Evolutionary conservation across 805 yeast species (phyloP), one percentile per base, ranked within the genome.

Genomic region (Debaryomyces prosopidis): DNA sequence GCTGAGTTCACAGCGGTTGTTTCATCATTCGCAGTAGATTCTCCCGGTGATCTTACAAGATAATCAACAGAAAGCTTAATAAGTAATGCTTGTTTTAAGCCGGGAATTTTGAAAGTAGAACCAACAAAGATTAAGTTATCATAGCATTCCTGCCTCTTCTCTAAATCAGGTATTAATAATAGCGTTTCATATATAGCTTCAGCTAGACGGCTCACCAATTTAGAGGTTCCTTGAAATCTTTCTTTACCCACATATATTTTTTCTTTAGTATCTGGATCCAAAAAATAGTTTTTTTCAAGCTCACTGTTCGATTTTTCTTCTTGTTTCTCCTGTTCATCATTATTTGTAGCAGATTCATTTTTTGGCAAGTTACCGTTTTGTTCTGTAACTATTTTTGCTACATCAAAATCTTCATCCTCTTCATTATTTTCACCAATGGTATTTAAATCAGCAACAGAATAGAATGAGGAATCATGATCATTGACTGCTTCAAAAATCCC

Each of bases 311-410:
- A 73, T 58, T 68, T 63, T 49, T 60, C 47, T 56, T 67, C 69
- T 11, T 60, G 61, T 34, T 58, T 69, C 26, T 62, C 66, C 30
- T 64, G 14, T 30, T 12, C 67, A 14, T 59, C 64, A 23, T 60
- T 65, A 36, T 51, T 58, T 14, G 48, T 48, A 14, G 37, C 46
- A 12, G 41, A 35, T 51, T 54, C 41, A 68, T 72, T 52, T 62
- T 87, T 90, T 42, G 87, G 74, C 2, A 90, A 33, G 8, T 23
- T 23, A 4, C 27, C 81, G 50, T 84, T 80, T 11, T 84, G 89
- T 49, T 88, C 84, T 1, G 94, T 80, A 10, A 91, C 94, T 53
- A 91, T 82, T 34, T 90, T 89, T 2, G 97, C 96, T 40, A 92
- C 90, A 62, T 92, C 96, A 59, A 89, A 75, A 3, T 83, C 81